These are phyloP conservation scores for Fraxinus sp. DNA, from an alignment of 305 asterid genomes.

Conservation along the genomic window DNA sequence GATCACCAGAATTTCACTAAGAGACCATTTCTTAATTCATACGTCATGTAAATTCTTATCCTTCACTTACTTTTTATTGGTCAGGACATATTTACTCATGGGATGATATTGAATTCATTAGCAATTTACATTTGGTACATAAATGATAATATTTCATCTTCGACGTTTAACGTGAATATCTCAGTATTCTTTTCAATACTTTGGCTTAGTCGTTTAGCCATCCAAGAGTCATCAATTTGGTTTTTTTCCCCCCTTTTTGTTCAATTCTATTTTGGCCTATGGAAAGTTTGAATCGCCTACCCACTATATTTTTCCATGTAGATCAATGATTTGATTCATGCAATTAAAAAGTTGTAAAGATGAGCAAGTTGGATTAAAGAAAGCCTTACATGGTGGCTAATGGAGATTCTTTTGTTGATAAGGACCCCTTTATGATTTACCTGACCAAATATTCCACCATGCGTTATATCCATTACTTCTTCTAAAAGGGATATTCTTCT, in stretches of 20 bases:
- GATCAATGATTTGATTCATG: background rate
- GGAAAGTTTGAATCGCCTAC: background rate
- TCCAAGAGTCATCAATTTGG: background rate
- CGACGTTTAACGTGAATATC: background rate
- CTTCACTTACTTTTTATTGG: background rate
- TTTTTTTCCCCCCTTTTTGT: background rate
- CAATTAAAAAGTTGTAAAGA: background rate
- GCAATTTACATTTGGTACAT: background rate
- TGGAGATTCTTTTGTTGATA: background rate
- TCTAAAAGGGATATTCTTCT: background rate
- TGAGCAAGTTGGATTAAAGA: background rate
- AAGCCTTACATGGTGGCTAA: background rate
- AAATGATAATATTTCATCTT: background rate
- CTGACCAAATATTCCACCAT: background rate
- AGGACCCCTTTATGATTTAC: background rate
- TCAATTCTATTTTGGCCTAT: background rate
- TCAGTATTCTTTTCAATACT: background rate
- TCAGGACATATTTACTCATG: background rate
- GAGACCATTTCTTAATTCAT: constrained; percentile 9
- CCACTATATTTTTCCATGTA: background rate
- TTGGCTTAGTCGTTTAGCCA: background rate
- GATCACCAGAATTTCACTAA: constrained; percentile 22
- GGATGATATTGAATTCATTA: background rate
- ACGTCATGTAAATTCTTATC: constrained; percentile 24
- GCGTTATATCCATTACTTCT: background rate